Evolutionary conservation across 2,329 filamentous ascomycete genomes (phyloP).

Genomic region (Chrysosphaeria jannelii): DNA sequence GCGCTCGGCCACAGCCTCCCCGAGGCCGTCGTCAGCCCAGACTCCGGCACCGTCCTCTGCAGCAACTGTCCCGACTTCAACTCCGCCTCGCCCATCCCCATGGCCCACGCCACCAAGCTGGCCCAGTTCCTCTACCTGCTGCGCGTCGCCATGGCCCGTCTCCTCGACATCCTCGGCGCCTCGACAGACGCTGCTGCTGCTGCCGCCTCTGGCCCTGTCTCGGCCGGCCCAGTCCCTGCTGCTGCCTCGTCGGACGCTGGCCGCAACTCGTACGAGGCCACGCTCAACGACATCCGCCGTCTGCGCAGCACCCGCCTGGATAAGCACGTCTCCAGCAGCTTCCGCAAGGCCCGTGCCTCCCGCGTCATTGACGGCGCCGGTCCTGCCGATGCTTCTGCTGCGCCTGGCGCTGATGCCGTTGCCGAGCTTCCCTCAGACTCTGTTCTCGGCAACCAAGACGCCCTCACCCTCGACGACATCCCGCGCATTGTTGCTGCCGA

Average conservation of each 20-base stretch:
- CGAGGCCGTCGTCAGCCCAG: slow-evolving; percentile 41
- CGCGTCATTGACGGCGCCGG: slow-evolving; percentile 75
- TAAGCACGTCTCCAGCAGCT: slow-evolving; percentile 76
- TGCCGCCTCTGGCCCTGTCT: neutral
- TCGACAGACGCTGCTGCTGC: slow-evolving; percentile 22
- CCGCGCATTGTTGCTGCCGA: slow-evolving; percentile 85
- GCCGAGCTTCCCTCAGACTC: slow-evolving; percentile 44
- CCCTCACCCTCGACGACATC: slow-evolving; percentile 83
- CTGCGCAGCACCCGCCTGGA: slow-evolving; percentile 81
- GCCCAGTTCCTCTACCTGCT: slow-evolving; percentile 88
- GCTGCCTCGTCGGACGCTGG: slow-evolving; percentile 33
- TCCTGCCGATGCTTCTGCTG: slow-evolving; percentile 21
- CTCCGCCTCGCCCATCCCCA: slow-evolving; percentile 18
- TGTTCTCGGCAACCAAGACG: slow-evolving; percentile 73
- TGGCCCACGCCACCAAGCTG: slow-evolving; percentile 54
- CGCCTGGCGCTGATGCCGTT: slow-evolving; percentile 41
- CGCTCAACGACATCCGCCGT: slow-evolving; percentile 77
- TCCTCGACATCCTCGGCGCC: slow-evolving; percentile 68
- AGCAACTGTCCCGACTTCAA: slow-evolving; percentile 27
- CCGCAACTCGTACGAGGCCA: slow-evolving; percentile 45
- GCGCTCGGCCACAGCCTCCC: slow-evolving; percentile 38
- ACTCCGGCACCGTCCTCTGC: slow-evolving; percentile 42
- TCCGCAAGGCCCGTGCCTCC: slow-evolving; percentile 68
- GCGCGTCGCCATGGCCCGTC: slow-evolving; percentile 63
- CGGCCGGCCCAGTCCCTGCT: slow-evolving; percentile 22